Evolutionary conservation across 2,329 filamentous ascomycete species (phyloP).

Genomic region (Grosmannia clavigera): DNA sequence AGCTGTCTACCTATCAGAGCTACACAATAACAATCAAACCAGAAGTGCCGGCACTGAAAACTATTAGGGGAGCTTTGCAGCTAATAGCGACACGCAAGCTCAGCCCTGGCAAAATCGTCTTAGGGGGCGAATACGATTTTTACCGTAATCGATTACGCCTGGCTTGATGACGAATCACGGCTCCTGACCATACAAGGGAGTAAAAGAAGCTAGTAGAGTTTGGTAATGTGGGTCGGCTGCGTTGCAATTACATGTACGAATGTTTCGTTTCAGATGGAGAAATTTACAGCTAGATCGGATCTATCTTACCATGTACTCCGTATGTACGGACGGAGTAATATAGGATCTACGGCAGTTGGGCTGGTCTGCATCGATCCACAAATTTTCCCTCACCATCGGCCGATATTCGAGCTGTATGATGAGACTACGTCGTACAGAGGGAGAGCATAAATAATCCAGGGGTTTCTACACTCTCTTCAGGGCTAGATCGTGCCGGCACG

Average conservation of each 20-base stretch:
- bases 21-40: background rate
- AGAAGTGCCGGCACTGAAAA: background rate
- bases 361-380: background rate
- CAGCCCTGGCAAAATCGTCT: background rate
- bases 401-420: background rate
- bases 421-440: background rate
- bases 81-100: background rate
- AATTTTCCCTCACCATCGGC: background rate
- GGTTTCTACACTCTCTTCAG: background rate
- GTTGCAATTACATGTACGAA: background rate
- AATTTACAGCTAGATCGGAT: background rate
- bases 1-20: background rate
- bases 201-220: background rate
- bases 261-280: background rate
- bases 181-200: background rate
- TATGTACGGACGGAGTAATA: too few relatives aligned
- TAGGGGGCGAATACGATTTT: background rate
- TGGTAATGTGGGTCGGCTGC: background rate
- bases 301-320: background rate
- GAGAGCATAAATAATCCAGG: too few relatives aligned
- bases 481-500: too few relatives aligned
- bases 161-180: background rate
- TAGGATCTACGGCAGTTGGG: background rate
- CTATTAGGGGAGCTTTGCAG: background rate
- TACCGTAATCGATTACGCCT: background rate